Evolutionary conservation across 768 basidiomycete genomes (phyloP), one percentile per base, ranked within the genome.

Genomic region (Amanita rubescens): DNA sequence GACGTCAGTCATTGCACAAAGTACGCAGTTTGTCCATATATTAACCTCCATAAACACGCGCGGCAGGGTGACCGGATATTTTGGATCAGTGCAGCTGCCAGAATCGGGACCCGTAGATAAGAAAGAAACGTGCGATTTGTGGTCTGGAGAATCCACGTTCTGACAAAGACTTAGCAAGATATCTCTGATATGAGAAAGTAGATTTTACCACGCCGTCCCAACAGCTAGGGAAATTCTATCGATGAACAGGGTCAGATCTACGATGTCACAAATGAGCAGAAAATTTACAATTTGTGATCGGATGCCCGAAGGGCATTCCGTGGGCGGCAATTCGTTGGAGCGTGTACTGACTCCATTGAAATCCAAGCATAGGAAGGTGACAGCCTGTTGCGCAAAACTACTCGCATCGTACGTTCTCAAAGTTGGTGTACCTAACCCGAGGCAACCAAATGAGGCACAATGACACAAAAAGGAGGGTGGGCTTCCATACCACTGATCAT

Each of bases 1-100:
- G 38, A 17, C n/a, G 48, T 56, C 12, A 56, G 42, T n/a, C 44
- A 45, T 45, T 20, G 25, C 3, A 43, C 5, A 27, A 30, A 45
- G 14, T n/a, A 15, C 25, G 24, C 43, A 14, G 20, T 8, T 5
- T 10, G 5, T 3, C 11, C 19, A 20, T 14, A n/a, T 42, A 54
- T 60, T 42, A n/a, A 79, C 77, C 69, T 80, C 78, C 24, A 77
- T 68, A 62, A 80, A 80, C 45, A 80, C 68, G 47, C 78, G 71
- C 3, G 77, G 77, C 14, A 80, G 52, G 4, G 67, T 70, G 8
- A 73, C 66, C 1, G 76, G 75, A 63, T 61, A 80, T 1, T 70
- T 71, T 14, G 72, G 71, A 63, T 78, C 75, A 24, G 57, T 67
- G 62, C 78, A 80, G 14, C 68, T 67, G n/a, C 78, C 78, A 10